These are phyloP conservation scores for Hanseniaspora taiwanica DNA, from an alignment of 805 yeast species.

Conservation along the genomic window DNA sequence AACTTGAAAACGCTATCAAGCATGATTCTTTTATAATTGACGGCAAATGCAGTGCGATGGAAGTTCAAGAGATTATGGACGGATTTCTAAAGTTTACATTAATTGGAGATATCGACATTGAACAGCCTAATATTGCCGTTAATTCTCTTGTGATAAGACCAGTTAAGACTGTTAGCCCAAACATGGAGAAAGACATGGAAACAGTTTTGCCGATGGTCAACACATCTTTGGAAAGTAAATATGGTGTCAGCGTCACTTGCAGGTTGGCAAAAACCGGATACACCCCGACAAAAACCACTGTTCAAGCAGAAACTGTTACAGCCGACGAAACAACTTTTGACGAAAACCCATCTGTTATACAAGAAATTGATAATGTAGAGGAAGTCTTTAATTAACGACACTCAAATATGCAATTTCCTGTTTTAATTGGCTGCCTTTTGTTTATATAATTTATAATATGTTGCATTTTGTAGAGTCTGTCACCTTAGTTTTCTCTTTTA, in stretches of 20 bases:
- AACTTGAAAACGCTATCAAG: constrained; percentile 15
- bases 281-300: too few species aligned
- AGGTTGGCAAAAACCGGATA: constrained; percentile 9
- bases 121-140: background rate
- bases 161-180: constrained; percentile 25
- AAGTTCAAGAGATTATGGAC: constrained; percentile 27
- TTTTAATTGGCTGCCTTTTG: too few species aligned
- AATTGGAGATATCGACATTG: constrained; percentile 20
- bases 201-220: constrained; percentile 25
- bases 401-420: too few species aligned
- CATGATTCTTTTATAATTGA: constrained; percentile 43
- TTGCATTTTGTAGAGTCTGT: too few species aligned
- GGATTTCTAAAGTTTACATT: constrained; percentile 26
- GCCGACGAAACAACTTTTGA: too few species aligned
- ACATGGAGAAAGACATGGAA: constrained; percentile 31
- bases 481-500: too few species aligned
- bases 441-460: too few species aligned
- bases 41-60: constrained; percentile 13
- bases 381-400: too few species aligned
- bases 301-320: too few species aligned
- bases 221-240: constrained; percentile 13
- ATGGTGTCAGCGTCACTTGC: constrained; percentile 13
- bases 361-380: too few species aligned
- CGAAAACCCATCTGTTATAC: too few species aligned
- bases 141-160: constrained; percentile 14